phyloP scores from a whole-genome alignment of 371 early-diverging fungal species.

The Mucor sp. region DNA sequence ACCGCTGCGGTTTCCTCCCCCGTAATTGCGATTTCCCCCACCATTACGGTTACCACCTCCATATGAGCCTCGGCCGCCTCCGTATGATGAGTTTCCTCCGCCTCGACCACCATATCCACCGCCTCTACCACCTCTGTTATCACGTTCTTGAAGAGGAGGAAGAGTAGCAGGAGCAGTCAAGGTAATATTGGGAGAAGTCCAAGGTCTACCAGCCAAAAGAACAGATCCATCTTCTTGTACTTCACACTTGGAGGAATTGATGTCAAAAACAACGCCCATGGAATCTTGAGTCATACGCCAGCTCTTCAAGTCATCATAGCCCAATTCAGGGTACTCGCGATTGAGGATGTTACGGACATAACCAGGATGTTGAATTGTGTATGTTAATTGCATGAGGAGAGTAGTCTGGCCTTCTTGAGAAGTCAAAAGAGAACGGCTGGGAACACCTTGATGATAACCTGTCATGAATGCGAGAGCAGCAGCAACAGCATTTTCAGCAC shows the following conservation, averaged over 20 bases:
- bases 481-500: slow-evolving; percentile 73
- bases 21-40: no score
- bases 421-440: slow-evolving; percentile 78
- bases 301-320: slow-evolving; percentile 65
- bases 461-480: slow-evolving; percentile 85
- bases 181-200: slow-evolving; percentile 65
- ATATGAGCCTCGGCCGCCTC: not conserved
- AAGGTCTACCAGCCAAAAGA: slow-evolving; percentile 56
- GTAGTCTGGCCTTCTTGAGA: slow-evolving; percentile 84
- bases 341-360: slow-evolving; percentile 79
- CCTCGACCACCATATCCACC: slow-evolving; percentile 28
- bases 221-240: slow-evolving; percentile 43
- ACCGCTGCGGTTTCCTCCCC: not conserved
- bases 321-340: slow-evolving; percentile 69
- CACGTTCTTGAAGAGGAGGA: slow-evolving; percentile 80
- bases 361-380: slow-evolving; percentile 74
- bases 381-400: slow-evolving; percentile 62
- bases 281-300: slow-evolving; percentile 86
- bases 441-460: slow-evolving; percentile 81
- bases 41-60: not conserved
- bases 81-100: slow-evolving; percentile 18
- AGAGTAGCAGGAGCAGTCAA: slow-evolving; percentile 69
- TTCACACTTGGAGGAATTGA: slow-evolving; percentile 68
- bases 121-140: slow-evolving; percentile 32
- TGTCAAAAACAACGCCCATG: slow-evolving; percentile 83